Evolutionary conservation across 352 stramenopile species (phyloP), one percentile per base, ranked within the genome.

Genomic region (Paralagenidium karlingii): DNA sequence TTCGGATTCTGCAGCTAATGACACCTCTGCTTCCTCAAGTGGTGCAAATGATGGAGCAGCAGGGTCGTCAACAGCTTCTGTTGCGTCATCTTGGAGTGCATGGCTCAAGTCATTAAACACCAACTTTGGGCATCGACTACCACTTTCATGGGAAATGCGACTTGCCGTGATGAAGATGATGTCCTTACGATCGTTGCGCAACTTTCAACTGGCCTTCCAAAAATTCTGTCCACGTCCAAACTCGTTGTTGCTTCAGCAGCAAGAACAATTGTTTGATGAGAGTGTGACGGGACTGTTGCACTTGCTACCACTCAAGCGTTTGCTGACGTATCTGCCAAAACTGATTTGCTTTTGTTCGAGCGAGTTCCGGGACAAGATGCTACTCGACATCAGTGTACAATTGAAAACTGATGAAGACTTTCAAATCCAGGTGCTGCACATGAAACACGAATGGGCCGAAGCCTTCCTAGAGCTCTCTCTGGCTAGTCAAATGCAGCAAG

Each of bases 381-480:
- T 92, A 8, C 87, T 92, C 74, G 76, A 89, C n/a, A 73, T 92
- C 30, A 89, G 82, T 37, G 70, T 92, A 11, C 78, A 75, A 52
- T 56, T 92, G 9, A 92, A 92, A 45, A 92, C 70, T 0, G 69
- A 88, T 20, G 60, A 79, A 37, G 38, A 57, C 0, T 41, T 67
- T n/a, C 70, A 88, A 31, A 68, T 84, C 24, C 65, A 84, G n/a
- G 37, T 92, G 21, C 41, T 92, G 3, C 38, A 60, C 20, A 81
- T 84, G 56, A 82, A 84, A 37, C 63, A 74, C 33, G 51, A 67
- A 13, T 92, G 78, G 78, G 63, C 74, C 0, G 71, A 85, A 40
- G 66, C 76, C 5, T 45, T 92, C 7, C 50, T 87, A 8, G 69
- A 88, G 43, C 44, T 92, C 2, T 76, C 59, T 64, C 62, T n/a